These are phyloP conservation scores for Trichoderma virens DNA, from an alignment of 495 filamentous ascomycete species.

Conservation along the genomic window DNA sequence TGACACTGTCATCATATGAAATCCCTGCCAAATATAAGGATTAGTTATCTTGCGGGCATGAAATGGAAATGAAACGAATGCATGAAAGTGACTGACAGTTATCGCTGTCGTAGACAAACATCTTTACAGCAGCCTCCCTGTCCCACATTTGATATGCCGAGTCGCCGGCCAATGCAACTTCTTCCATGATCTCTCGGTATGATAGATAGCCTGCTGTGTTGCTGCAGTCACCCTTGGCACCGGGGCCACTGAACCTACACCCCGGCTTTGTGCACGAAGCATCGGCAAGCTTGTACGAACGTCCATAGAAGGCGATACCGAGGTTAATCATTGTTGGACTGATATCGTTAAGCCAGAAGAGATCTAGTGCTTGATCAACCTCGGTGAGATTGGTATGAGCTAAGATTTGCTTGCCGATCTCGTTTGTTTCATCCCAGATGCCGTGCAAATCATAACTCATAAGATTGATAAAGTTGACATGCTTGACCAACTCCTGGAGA, in stretches of 20 bases:
- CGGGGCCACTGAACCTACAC: conserved; percentile 23
- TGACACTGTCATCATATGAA: conserved; percentile 34
- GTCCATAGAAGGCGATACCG: conserved; percentile 49
- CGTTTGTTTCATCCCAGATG: conserved; percentile 22
- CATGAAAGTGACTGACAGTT: conserved; percentile 24
- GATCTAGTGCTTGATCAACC: conserved; percentile 38
- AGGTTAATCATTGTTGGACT: conserved; percentile 33
- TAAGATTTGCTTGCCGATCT: conserved; percentile 25
- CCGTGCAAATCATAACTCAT: conserved; percentile 48
- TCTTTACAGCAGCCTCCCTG: conserved; percentile 30
- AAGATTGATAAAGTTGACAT: conserved; percentile 46
- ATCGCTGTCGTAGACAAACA: conserved; percentile 27
- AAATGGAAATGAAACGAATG: too few relatives aligned
- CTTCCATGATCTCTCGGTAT: conserved; percentile 32
- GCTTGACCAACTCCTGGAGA: conserved; percentile 22
- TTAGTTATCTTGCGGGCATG: not conserved
- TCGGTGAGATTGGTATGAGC: conserved; percentile 52
- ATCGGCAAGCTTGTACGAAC: conserved; percentile 25
- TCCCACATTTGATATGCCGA: conserved; percentile 13
- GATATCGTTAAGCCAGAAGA: conserved; percentile 46
- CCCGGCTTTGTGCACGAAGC: conserved; percentile 19
- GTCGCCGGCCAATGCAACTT: conserved; percentile 18
- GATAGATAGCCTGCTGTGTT: conserved; percentile 26
- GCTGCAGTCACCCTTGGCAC: conserved; percentile 26
- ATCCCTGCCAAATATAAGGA: too few relatives aligned